phyloP scores from a whole-genome alignment of 805 yeast species.

The Starmerella floris region DNA sequence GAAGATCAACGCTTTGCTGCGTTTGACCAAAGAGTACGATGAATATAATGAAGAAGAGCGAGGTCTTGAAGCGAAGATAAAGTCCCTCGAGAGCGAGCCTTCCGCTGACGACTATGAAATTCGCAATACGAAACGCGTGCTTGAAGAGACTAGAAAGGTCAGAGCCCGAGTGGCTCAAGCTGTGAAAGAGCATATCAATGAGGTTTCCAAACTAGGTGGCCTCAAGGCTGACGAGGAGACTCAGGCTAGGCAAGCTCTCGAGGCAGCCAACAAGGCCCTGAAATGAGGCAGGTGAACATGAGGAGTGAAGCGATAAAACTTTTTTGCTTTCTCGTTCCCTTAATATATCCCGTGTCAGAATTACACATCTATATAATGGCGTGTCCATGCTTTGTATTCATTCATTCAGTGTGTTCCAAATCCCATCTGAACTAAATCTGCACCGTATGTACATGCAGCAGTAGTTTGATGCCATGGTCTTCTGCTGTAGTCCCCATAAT shows the following conservation, averaged over 20 bases:
- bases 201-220: slow-evolving; percentile 17
- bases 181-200: slow-evolving; percentile 26
- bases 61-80: slow-evolving; percentile 41
- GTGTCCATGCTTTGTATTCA: no score
- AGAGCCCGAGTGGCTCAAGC: slow-evolving; percentile 37
- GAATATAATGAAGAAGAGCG: slow-evolving; percentile 46
- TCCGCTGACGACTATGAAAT: slow-evolving; percentile 52
- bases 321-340: no score
- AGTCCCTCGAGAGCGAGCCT: slow-evolving; percentile 31
- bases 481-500: no score
- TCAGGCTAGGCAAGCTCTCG: slow-evolving; percentile 15
- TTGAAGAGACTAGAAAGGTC: slow-evolving; percentile 42
- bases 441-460: no score
- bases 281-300: slow-evolving; percentile 2
- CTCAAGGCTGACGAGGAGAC: slow-evolving; percentile 22
- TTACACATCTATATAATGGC: no score
- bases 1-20: slow-evolving; percentile 52
- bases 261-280: slow-evolving; percentile 31
- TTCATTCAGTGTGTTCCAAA: no score
- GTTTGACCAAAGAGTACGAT: slow-evolving; percentile 54
- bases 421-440: no score
- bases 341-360: no score
- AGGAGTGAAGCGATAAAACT: no score
- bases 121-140: slow-evolving; percentile 36
- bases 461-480: no score